A percentile compares a stretch with the other conserved stretches of the same genome.
Conservation (phyloP, 371 early-diverging fungal species). For the Actinomortierella ambigua region DNA sequence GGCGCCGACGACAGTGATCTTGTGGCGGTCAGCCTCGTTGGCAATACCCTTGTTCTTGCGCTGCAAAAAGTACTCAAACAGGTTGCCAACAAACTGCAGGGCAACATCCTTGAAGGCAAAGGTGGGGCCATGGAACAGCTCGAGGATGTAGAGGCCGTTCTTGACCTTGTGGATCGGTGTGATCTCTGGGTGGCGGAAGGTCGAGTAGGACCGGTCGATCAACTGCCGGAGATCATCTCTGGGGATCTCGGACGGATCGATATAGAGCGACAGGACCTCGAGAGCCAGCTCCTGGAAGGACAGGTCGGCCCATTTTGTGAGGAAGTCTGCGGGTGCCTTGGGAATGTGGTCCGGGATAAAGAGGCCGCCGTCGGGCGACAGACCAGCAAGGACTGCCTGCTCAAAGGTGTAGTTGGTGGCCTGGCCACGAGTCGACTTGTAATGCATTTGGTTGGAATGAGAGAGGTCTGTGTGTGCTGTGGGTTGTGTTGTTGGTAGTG, state of each 20-base stretch:
- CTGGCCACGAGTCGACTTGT: slow-evolving; percentile 89
- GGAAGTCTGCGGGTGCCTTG: slow-evolving; percentile 48
- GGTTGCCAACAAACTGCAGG: slow-evolving; percentile 94
- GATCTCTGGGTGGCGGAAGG: slow-evolving; percentile 78
- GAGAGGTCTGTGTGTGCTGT: neutral
- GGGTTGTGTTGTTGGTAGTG: no score
- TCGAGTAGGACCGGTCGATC: slow-evolving; percentile 74
- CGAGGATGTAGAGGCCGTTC: slow-evolving; percentile 76
- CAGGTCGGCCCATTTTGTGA: slow-evolving; percentile 71
- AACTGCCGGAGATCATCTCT: slow-evolving; percentile 70
- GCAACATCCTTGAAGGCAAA: slow-evolving; percentile 99
- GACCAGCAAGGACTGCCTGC: slow-evolving; percentile 90
- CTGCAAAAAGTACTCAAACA: slow-evolving; percentile 95
- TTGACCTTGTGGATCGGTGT: slow-evolving; percentile 82
- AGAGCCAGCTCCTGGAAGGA: slow-evolving; percentile 84
- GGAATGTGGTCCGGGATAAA: slow-evolving; percentile 92
- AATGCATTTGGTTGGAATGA: slow-evolving; percentile 62
- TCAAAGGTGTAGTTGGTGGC: slow-evolving; percentile 81
- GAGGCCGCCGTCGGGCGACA: slow-evolving; percentile 95
- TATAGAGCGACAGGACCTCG: slow-evolving; percentile 82
- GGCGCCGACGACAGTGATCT: slow-evolving; percentile 94
- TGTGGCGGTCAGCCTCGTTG: slow-evolving; percentile 53
- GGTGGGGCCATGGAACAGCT: slow-evolving; percentile 97
- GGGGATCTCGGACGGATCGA: slow-evolving; percentile 81
- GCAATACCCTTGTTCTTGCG: slow-evolving; percentile 69